A percentile compares a stretch with the other conserved stretches of the same genome.
These are phyloP conservation scores for Exophiala sp. DNA, from an alignment of 2,329 filamentous ascomycete genomes.

Conservation along the genomic window DNA sequence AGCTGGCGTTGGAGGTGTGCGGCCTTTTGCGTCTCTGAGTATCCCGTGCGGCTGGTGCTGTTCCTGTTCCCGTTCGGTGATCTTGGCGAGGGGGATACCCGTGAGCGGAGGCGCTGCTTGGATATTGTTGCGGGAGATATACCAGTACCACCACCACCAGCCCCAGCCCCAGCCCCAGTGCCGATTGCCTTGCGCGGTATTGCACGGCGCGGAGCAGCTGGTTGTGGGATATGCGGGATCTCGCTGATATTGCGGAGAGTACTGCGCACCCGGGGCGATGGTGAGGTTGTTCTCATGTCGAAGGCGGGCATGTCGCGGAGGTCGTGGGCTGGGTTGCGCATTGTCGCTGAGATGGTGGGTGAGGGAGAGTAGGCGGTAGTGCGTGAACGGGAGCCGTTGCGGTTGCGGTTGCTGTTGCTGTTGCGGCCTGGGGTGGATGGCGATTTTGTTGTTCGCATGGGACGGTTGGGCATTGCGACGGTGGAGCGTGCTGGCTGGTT, in stretches of 20 bases:
- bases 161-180: no score
- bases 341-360: constrained; percentile 7
- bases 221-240: constrained; percentile 6
- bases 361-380: background rate
- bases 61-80: background rate
- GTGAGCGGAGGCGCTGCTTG: background rate
- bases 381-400: background rate
- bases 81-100: background rate
- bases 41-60: background rate
- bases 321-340: constrained; percentile 9
- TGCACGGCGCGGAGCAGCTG: background rate
- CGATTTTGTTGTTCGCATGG: background rate
- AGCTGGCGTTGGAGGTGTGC: background rate
- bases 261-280: background rate
- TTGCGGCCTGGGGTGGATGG: background rate
- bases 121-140: no score
- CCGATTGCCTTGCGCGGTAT: background rate
- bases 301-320: constrained; percentile 10
- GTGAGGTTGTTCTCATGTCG: background rate
- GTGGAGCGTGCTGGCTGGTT: background rate
- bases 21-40: background rate
- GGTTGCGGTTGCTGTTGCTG: background rate
- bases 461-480: background rate
- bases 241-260: constrained; percentile 6
- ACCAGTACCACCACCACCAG: no score